Evolutionary conservation across 129 eudicot species (phyloP).

Genomic region (Silybum marianum): DNA sequence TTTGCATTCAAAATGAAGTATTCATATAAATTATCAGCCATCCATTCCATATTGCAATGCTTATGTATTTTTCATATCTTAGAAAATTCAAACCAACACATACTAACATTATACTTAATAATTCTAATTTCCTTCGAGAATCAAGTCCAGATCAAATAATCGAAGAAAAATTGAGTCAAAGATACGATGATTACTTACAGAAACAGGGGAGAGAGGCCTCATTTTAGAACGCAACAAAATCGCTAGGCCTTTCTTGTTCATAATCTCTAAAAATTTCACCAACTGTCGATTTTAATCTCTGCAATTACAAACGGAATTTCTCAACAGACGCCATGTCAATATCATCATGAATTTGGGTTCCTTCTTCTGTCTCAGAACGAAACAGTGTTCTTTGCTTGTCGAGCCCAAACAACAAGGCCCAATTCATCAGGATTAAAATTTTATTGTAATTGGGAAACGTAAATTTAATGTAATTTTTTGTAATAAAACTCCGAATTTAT

Average conservation of each 20-base stretch:
- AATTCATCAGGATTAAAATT: background rate
- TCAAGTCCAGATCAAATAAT: background rate
- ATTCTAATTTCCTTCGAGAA: background rate
- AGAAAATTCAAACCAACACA: background rate
- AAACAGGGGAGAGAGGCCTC: conserved; percentile 63
- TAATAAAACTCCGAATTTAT: background rate
- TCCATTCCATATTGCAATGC: background rate
- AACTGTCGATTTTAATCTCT: background rate
- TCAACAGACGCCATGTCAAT: background rate
- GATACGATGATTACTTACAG: conserved; percentile 43
- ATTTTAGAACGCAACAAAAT: conserved; percentile 88
- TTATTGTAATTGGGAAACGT: background rate
- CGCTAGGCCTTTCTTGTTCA: conserved; percentile 83
- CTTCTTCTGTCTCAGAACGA: background rate
- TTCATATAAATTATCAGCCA: background rate
- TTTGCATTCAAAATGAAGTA: background rate
- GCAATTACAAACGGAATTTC: background rate
- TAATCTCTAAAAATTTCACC: conserved; percentile 12
- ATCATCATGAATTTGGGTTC: background rate
- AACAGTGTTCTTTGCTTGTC: background rate
- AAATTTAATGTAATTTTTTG: too few relatives aligned
- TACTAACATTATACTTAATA: background rate
- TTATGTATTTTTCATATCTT: background rate
- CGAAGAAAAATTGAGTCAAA: background rate
- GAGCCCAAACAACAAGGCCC: background rate